Conservation (phyloP, 495 filamentous ascomycete species). For the Penicillium subrubescens region DNA sequence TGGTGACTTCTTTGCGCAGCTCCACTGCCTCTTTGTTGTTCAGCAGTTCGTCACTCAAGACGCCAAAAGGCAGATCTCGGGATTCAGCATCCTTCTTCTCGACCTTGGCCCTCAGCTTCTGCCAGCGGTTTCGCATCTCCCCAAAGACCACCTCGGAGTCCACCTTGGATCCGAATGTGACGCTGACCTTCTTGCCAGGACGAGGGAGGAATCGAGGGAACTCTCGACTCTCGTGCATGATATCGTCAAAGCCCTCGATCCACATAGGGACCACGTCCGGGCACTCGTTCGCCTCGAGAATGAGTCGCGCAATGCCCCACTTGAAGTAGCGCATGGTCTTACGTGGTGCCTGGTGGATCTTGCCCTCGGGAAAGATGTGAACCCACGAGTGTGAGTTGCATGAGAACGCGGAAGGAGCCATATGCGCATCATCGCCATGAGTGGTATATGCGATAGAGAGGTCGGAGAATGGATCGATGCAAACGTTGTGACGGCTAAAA, state of each 20-base stretch:
- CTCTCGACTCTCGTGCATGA: constrained; percentile 79
- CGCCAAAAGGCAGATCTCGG: constrained; percentile 52
- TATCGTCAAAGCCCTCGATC: constrained; percentile 79
- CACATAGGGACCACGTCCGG: constrained; percentile 93
- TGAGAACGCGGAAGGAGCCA: constrained; percentile 60
- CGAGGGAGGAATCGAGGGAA: constrained; percentile 86
- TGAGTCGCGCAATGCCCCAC: constrained; percentile 88
- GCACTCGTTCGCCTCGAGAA: constrained; percentile 80
- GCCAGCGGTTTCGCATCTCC: constrained; percentile 71
- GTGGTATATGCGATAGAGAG: constrained; percentile 51
- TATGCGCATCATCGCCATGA: constrained; percentile 58
- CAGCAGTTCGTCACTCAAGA: constrained; percentile 69
- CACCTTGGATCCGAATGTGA: constrained; percentile 68
- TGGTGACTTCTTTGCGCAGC: constrained; percentile 80
- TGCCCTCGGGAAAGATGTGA: constrained; percentile 94
- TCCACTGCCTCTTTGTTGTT: constrained; percentile 72
- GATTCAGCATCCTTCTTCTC: constrained; percentile 36
- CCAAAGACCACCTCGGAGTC: constrained; percentile 55
- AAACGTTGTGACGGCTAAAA: constrained; percentile 45
- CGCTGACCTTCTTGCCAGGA: constrained; percentile 64
- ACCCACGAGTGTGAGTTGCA: constrained; percentile 74
- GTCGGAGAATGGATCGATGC: constrained; percentile 51
- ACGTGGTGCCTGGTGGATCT: constrained; percentile 81
- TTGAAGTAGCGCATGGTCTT: constrained; percentile 93
- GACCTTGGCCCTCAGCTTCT: constrained; percentile 54